Evolutionary conservation across 805 yeast species (phyloP).

Genomic region (Suhomyces sp.): DNA sequence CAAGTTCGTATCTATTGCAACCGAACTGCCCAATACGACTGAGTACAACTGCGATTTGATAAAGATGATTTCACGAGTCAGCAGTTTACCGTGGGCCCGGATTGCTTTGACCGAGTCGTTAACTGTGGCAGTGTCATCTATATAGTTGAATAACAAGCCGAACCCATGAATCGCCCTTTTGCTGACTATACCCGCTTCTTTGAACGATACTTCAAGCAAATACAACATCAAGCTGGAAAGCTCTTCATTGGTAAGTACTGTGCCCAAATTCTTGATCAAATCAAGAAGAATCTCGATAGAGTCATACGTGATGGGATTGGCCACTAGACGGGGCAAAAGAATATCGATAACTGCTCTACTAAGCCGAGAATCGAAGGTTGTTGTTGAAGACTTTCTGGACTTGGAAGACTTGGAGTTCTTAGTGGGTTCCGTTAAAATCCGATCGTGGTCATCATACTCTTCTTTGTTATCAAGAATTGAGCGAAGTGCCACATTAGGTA

Average conservation of each 20-base stretch:
- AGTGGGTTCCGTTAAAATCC: not conserved
- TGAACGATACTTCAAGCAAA: conserved; percentile 37
- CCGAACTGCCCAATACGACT: conserved; percentile 1
- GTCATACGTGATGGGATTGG: conserved; percentile 45
- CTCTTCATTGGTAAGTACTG: conserved; percentile 36
- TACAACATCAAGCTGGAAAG: conserved; percentile 20
- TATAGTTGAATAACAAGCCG: conserved; percentile 36
- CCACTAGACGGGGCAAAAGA: conserved; percentile 38
- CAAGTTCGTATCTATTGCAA: conserved; percentile 2
- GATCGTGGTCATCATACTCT: not conserved
- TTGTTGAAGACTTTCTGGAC: not conserved
- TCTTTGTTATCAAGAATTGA: conserved; percentile 30
- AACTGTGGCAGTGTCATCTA: not conserved
- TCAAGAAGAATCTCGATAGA: conserved; percentile 60
- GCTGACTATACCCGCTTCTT: conserved; percentile 43
- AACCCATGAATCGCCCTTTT: conserved; percentile 50
- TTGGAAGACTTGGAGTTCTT: not conserved
- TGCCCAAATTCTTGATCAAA: conserved; percentile 49
- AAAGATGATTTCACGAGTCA: not conserved
- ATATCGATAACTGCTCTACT: conserved; percentile 30
- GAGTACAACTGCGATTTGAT: conserved; percentile 8
- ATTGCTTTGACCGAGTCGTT: conserved; percentile 2
- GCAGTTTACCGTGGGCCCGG: not conserved
- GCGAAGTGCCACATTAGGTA: conserved; percentile 52
- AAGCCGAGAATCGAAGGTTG: conserved; percentile 12